These are phyloP conservation scores for Hura crepitans DNA, from an alignment of 441 rosid species.

Conservation along the genomic window DNA sequence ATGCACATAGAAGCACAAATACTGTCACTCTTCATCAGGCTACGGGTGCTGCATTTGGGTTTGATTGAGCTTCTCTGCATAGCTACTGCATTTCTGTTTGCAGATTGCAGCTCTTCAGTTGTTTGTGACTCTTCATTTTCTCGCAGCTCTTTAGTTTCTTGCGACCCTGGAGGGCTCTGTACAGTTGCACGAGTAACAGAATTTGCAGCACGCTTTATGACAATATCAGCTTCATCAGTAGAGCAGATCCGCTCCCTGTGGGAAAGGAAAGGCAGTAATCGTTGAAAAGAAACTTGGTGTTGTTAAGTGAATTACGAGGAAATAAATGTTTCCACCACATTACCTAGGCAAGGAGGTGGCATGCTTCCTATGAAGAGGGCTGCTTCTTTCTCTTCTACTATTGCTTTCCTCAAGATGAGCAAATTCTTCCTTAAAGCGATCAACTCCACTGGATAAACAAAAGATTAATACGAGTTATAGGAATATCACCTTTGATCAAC, in stretches of 20 bases:
- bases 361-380: slow-evolving; percentile 69
- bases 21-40: slow-evolving; percentile 73
- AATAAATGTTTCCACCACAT: slow-evolving; percentile 10
- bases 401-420: slow-evolving; percentile 82
- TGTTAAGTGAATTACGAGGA: slow-evolving; percentile 11
- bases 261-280: slow-evolving; percentile 8
- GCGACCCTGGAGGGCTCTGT: slow-evolving; percentile 42
- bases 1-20: slow-evolving; percentile 74
- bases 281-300: background rate
- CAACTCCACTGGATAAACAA: slow-evolving; percentile 58
- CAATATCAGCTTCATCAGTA: slow-evolving; percentile 39
- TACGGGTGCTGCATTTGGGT: slow-evolving; percentile 45
- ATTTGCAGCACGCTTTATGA: slow-evolving; percentile 32
- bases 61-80: slow-evolving; percentile 38
- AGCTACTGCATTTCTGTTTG: slow-evolving; percentile 29
- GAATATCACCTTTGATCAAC: background rate
- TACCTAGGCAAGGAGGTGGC: slow-evolving; percentile 92
- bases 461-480: slow-evolving; percentile 10
- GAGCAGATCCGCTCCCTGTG: slow-evolving; percentile 70
- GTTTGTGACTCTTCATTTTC: slow-evolving; percentile 22
- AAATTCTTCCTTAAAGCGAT: slow-evolving; percentile 81
- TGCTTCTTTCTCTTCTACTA: slow-evolving; percentile 50
- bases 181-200: slow-evolving; percentile 42
- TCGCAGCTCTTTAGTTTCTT: slow-evolving; percentile 32
- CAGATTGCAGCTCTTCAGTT: slow-evolving; percentile 35